Evolutionary conservation across 345 rosid species (phyloP).

Genomic region (Eucalyptus paniculata): DNA sequence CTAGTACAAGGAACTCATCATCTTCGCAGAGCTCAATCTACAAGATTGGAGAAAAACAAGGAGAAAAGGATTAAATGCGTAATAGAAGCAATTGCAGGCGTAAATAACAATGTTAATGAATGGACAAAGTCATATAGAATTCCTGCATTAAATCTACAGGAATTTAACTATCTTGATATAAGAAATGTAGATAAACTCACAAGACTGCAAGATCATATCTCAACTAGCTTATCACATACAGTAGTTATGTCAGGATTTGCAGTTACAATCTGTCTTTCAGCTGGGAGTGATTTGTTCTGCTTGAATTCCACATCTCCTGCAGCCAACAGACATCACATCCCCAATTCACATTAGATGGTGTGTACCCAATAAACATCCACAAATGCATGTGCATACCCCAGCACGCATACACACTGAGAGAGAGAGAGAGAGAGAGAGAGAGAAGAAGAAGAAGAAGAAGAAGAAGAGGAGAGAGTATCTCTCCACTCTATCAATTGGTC

Average conservation of each 20-base stretch:
- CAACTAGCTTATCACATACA: conserved; percentile 9
- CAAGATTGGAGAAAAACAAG: background rate
- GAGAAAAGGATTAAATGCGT: background rate
- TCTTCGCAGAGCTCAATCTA: conserved; percentile 94
- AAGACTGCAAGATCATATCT: background rate
- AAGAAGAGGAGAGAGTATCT: background rate
- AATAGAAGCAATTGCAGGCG: background rate
- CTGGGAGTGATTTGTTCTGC: conserved; percentile 66
- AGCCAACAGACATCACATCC: background rate
- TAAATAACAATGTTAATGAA: background rate
- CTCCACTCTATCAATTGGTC: background rate
- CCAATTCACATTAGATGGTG: background rate
- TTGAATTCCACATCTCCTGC: conserved; percentile 96
- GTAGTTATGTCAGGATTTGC: conserved; percentile 81
- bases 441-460: background rate
- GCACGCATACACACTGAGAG: background rate
- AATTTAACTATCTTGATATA: background rate
- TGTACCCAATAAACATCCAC: background rate
- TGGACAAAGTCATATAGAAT: background rate
- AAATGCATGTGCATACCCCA: background rate
- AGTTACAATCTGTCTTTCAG: conserved; percentile 78
- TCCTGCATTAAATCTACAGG: background rate
- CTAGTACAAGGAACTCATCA: conserved; percentile 85
- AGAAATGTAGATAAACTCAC: background rate
- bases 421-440: background rate